Evolutionary conservation across 2,329 filamentous ascomycete species (phyloP), one percentile per base, ranked within the genome.

Genomic region (Curvularia sp.): DNA sequence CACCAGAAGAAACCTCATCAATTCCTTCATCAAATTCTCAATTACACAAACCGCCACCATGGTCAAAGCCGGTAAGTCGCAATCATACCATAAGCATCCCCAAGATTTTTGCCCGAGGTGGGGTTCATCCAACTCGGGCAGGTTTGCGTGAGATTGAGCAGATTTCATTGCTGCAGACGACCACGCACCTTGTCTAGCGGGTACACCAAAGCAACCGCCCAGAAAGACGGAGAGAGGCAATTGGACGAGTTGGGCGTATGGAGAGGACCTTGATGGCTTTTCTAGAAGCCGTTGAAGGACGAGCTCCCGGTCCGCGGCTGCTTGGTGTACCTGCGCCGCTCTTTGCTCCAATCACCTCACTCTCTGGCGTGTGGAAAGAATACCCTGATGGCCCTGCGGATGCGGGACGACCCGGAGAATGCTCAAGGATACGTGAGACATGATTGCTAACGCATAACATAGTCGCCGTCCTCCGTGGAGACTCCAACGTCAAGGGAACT

Each of bases 391-490:
- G 69, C 60, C 26, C 33, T 55, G 49, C 7, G 6, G 33, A 35
- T 12, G 13, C 33, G 13, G 33, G 33, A n/a, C 13, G 12, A 6
- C 33, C 12, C 13, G 33, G 6, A n/a, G 5, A 31, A 42, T 31
- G 6, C 9, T 22, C 13, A n/a, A 15, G n/a, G 51, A 33, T 6
- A 1, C 10, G 39, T 50, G 41, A 53, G 41, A 43, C 9, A 20
- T n/a, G 10, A 5, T 4, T 41, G 50, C 58, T 66, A 60, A 61
- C 56, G 24, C 7, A 12, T 5, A n/a, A 15, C 10, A 60, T 77
- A 98, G 95, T 98, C 84, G 91, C 91, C 83, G 92, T 97, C 80
- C 84, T 99, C 85, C 94, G 95, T 82, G 95, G 95, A 87, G 95
- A 98, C 88, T 92, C 93, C 81, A 96, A 93, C 85, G 84, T 99